Conservation (phyloP, 306 rosid genomes). For the Prunus kanzakura region DNA sequence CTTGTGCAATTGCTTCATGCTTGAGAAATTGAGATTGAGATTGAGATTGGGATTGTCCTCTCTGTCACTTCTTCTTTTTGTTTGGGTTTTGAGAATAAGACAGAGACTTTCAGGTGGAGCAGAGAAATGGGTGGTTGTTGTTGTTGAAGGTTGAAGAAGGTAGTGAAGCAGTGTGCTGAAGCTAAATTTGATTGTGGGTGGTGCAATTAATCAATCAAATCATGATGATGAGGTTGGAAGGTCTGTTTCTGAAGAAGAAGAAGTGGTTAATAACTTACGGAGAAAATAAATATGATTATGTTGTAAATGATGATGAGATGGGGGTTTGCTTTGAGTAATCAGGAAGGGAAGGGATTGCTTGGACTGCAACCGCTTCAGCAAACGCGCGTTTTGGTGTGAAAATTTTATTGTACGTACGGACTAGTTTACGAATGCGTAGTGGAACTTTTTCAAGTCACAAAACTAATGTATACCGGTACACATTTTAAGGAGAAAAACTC, state of each 20-base stretch:
- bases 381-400: background rate
- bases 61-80: background rate
- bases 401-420: background rate
- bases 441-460: background rate
- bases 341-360: background rate
- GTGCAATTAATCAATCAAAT: background rate
- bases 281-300: background rate
- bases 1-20: constrained; percentile 71
- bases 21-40: background rate
- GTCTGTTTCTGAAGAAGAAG: background rate
- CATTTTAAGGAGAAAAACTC: no score
- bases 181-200: background rate
- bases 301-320: background rate
- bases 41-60: background rate
- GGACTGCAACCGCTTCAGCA: background rate
- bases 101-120: background rate
- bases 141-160: background rate
- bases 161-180: background rate
- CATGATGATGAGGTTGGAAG: background rate
- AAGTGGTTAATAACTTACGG: background rate
- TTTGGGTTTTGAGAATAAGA: background rate
- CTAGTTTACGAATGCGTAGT: background rate
- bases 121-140: background rate
- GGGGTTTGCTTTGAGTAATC: background rate
- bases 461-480: no score